Conservation (phyloP, 2,329 filamentous ascomycete genomes). For the Ampelomyces quisqualis region DNA sequence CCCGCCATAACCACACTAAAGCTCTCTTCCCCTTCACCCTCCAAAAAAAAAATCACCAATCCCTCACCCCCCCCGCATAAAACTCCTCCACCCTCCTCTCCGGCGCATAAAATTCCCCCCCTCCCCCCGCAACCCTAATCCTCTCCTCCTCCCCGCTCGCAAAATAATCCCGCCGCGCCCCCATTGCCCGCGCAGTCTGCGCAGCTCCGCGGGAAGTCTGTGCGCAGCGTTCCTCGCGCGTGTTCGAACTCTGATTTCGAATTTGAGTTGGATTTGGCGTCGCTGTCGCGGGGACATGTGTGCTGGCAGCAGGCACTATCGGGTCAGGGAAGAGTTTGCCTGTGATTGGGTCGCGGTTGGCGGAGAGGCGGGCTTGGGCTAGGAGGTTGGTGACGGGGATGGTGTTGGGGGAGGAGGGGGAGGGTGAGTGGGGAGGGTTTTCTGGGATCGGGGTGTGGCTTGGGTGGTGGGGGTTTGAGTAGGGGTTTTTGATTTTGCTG, state of each 20-base stretch:
- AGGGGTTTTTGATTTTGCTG: conserved; percentile 16
- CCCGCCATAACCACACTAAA: neutral
- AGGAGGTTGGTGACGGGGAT: conserved; percentile 14
- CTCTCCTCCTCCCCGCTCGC: conserved; percentile 11
- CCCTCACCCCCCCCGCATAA: conserved; percentile 16
- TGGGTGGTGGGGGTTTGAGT: conserved; percentile 14
- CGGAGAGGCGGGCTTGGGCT: conserved; percentile 23
- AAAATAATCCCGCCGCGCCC: conserved; percentile 17
- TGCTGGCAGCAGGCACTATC: too few species aligned
- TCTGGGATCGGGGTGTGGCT: conserved; percentile 1
- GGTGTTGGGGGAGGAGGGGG: conserved; percentile 8
- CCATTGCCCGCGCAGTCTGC: conserved; percentile 8
- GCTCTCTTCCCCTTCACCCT: too few species aligned
- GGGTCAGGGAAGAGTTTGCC: conserved; percentile 5
- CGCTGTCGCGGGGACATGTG: too few species aligned
- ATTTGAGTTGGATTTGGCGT: neutral
- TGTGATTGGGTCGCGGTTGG: conserved; percentile 22
- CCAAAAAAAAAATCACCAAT: neutral
- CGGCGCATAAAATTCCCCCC: conserved; percentile 27
- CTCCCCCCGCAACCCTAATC: conserved; percentile 10
- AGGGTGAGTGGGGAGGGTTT: neutral
- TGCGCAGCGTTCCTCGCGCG: too few species aligned
- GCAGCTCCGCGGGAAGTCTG: conserved; percentile 8
- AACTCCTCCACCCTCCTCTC: conserved; percentile 21
- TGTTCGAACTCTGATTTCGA: neutral